A percentile compares a stretch with the other conserved stretches of the same genome.
These are phyloP conservation scores for Penicillium psychrofluorescens DNA, from an alignment of 495 filamentous ascomycete species.

Conservation along the genomic window DNA sequence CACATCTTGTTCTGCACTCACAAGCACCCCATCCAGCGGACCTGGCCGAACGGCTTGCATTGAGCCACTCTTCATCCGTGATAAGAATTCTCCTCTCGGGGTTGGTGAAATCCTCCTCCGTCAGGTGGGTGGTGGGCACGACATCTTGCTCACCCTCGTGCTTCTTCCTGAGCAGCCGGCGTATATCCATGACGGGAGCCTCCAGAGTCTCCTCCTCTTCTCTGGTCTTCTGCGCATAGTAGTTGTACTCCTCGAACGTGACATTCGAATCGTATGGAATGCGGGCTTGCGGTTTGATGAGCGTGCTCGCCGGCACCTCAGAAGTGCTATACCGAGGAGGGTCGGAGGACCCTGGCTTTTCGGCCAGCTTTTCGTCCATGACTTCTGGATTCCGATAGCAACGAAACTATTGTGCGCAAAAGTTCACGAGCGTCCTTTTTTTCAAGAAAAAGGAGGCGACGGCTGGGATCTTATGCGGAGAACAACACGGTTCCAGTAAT, in stretches of 20 bases:
- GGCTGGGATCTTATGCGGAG: no score
- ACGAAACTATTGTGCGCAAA: no score
- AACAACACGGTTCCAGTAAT: no score
- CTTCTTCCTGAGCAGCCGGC: conserved; percentile 9
- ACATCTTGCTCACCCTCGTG: background rate
- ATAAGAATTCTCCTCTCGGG: conserved; percentile 6
- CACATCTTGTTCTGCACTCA: conserved; percentile 25
- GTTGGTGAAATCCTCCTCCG: conserved; percentile 1
- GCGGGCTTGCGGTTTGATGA: conserved; percentile 30
- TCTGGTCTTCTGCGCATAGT: conserved; percentile 27
- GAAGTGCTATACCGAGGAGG: no score
- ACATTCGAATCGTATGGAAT: conserved; percentile 24
- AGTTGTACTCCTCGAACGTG: conserved; percentile 32
- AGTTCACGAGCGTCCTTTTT: no score
- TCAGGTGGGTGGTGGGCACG: background rate
- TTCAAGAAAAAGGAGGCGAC: no score
- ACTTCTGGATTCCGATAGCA: no score
- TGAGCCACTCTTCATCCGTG: conserved; percentile 37
- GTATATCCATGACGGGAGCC: conserved; percentile 16
- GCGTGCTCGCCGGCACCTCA: conserved; percentile 12
- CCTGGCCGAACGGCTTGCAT: conserved; percentile 34
- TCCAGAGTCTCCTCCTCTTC: conserved; percentile 20
- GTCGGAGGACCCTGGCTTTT: no score
- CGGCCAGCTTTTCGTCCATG: no score
- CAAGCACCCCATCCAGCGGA: conserved; percentile 40